Evolutionary conservation across 257 asterid species (phyloP).

Genomic region (Nicotiana attenuata): DNA sequence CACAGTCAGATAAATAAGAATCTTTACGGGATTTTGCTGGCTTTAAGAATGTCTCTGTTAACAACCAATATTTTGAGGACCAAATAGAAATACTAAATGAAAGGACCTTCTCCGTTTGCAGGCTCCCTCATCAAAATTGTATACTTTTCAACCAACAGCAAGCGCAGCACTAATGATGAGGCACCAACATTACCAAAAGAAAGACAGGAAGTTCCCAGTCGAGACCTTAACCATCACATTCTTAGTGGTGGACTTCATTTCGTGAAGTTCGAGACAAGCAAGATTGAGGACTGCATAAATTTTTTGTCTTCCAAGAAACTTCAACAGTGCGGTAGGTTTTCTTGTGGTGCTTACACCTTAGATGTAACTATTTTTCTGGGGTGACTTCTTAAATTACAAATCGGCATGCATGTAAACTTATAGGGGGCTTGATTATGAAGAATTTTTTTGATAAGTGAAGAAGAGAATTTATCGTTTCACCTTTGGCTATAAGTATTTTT

Average conservation of each 20-base stretch:
- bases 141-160: conserved; percentile 43
- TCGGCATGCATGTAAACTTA: background rate
- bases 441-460: background rate
- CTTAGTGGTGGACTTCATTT: conserved; percentile 34
- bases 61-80: background rate
- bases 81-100: background rate
- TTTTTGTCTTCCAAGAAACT: conserved; percentile 37
- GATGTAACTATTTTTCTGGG: background rate
- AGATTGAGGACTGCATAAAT: conserved; percentile 37
- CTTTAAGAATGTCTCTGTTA: background rate
- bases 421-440: background rate
- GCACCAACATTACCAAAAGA: conserved; percentile 13
- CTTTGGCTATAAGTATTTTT: background rate
- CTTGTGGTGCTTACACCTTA: conserved; percentile 1
- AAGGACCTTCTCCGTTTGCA: conserved; percentile 17
- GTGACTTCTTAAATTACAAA: background rate
- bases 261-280: conserved; percentile 39
- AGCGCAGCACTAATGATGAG: conserved; percentile 17
- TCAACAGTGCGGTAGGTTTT: conserved; percentile 25
- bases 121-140: conserved; percentile 84
- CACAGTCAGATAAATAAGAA: background rate
- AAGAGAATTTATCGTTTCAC: background rate
- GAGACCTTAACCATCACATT: conserved; percentile 17
- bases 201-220: conserved; percentile 20
- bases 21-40: background rate